phyloP scores from a whole-genome alignment of 1,139 yeast species.

The Blastobotrys proliferans region DNA sequence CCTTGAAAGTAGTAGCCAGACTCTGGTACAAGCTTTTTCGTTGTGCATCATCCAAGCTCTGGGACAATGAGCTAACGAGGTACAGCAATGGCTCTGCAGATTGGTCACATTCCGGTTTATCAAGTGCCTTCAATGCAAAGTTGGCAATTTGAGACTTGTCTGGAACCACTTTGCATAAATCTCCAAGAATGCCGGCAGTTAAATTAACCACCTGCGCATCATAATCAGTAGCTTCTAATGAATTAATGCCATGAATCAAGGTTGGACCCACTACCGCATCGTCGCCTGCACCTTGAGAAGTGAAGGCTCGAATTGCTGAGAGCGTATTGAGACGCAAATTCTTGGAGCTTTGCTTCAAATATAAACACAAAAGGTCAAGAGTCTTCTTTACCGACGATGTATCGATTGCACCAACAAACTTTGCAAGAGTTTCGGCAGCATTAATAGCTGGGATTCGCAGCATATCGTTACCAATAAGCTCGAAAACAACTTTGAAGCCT shows the following conservation, averaged over 20 bases:
- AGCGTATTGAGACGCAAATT: slow-evolving; percentile 28
- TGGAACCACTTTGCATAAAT: background rate
- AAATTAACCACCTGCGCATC: slow-evolving; percentile 7
- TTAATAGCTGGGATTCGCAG: slow-evolving; percentile 28
- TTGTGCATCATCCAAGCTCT: background rate
- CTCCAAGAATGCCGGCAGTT: slow-evolving; percentile 1
- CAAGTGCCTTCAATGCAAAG: too few relatives aligned
- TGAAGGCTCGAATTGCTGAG: slow-evolving; percentile 24
- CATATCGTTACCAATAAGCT: slow-evolving; percentile 31
- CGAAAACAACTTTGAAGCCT: slow-evolving; percentile 24
- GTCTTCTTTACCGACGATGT: slow-evolving; percentile 22
- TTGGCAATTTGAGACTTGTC: background rate
- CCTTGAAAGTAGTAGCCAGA: background rate
- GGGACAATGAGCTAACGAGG: background rate
- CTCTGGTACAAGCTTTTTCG: background rate
- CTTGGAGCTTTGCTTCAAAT: slow-evolving; percentile 27
- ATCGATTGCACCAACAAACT: slow-evolving; percentile 10
- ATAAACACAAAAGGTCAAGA: slow-evolving; percentile 20
- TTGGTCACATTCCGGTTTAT: background rate
- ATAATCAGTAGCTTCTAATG: background rate
- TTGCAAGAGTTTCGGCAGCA: slow-evolving; percentile 24
- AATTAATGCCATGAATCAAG: slow-evolving; percentile 9
- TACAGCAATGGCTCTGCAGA: background rate
- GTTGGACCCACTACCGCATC: slow-evolving; percentile 1
- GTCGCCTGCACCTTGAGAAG: background rate